Evolutionary conservation across 1,284 basidiomycete species (phyloP), one percentile per base, ranked within the genome.

Genomic region (Ustilago cynodontis): DNA sequence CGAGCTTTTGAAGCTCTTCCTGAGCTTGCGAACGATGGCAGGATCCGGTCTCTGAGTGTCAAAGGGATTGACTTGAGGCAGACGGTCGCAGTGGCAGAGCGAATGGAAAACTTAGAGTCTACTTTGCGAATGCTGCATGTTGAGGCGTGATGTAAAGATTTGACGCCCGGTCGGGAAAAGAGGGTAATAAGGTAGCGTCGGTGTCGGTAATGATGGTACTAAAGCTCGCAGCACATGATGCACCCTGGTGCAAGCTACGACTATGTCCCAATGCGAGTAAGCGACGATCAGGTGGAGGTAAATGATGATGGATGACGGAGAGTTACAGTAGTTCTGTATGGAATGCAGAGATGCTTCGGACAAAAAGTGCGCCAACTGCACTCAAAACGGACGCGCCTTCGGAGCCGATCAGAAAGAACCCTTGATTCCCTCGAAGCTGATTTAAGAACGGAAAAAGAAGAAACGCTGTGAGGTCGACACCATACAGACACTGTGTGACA

Each of bases 371-470:
- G 58, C 45, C 57, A 43, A 41, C 6, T 41, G 37, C 31, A 33
- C 31, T 33, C 37, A 14, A 35, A 35, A 22, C 49, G 31, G 47
- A 59, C 63, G 69, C 69, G 59, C 35, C 20, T n/a, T 65, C 69
- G 69, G 69, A 65, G 37, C 69, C 69, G 69, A 69, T 14, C 18
- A 8, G n/a, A 24, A 14, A n/a, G 11, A 59, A 3, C 33, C 26
- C 41, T 43, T 43, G 11, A 33, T 33, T 33, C 11, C 31, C 11
- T 33, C 5, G 31, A 33, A 33, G 31, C 11, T 13, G 13, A 16
- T 39, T 5, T 39, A 14, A 14, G 37, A 39, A 14, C 13, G 37
- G 4, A 4, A 39, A 9, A 45, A 45, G 22, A 45, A 45, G 22
- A 0, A n/a, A 9, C 22, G 26, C 16, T 49, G 47, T 49, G 47